Base-by-base conservation (phyloP, 129 eudicot species). In the Flaveria linearis region DNA sequence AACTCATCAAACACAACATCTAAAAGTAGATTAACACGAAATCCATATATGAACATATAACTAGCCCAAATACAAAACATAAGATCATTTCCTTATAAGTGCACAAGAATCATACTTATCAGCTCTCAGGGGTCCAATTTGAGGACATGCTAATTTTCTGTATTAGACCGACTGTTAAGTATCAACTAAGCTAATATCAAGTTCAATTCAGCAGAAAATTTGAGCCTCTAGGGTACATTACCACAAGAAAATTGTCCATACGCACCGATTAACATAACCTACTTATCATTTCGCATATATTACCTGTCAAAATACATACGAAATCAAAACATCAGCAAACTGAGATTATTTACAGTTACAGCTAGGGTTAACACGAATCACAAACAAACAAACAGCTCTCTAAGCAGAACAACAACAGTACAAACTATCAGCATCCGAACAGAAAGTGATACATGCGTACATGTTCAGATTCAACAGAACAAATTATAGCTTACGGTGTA, bases 401-500 rank as follows among this genome's bases (percentile, higher is more conserved):
- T 20, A 20, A 20, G 22, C 22, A 20, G 28, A 22, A 55, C 1
- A 65, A 76, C 1, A 33, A 17, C 2, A 26, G 11, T 12, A 39
- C 6, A 15, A 30, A 20, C 22, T 28, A 28, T 28, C 33, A 2
- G 3, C 3, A 28, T 2, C 4, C 33, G 2, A 36, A 5, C 1
- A 4, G 7, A 5, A 36, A 36, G 41, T 5, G 41, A 36, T 4
- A 36, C 41, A 5, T 36, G 7, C 41, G 0, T 36, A 36, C 1
- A 36, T 36, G 1, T 4, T 1, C 41, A 36, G 6, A 36, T 36
- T 36, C 4, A 4, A 36, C 41, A 56, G 6, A 20, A 20, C 22
- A 20, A 20, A 20, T 1, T 41, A 15, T 26, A n/a, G 28, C 58
- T 72, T 91, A 94, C 98, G 74, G 39, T 45, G 97, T 91, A 81